These are phyloP conservation scores for Hymenoscyphus linearis DNA, from an alignment of 2,329 filamentous ascomycete species.

Conservation along the genomic window DNA sequence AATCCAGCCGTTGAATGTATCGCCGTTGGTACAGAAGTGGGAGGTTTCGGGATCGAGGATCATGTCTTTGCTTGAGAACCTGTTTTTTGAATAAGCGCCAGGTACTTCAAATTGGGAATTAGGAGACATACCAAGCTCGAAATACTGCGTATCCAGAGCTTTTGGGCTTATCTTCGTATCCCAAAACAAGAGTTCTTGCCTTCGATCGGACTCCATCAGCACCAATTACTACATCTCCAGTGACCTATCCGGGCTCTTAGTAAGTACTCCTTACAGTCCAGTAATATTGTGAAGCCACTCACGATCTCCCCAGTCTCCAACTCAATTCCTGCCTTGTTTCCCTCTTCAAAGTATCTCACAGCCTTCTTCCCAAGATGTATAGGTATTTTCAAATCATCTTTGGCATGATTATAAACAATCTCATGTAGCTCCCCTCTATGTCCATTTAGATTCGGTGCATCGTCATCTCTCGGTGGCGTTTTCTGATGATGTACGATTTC, in stretches of 20 bases:
- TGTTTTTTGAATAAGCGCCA: constrained; percentile 11
- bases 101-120: background rate
- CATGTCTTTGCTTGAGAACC: constrained; percentile 42
- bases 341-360: constrained; percentile 45
- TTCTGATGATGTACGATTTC: constrained; percentile 39
- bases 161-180: constrained; percentile 45
- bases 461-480: constrained; percentile 32
- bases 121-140: constrained; percentile 43
- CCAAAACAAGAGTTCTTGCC: constrained; percentile 45
- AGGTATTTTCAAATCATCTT: constrained; percentile 40
- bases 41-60: constrained; percentile 26
- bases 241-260: constrained; percentile 24
- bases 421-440: constrained; percentile 51
- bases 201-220: constrained; percentile 51
- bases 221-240: constrained; percentile 47
- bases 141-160: constrained; percentile 48
- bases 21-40: constrained; percentile 19
- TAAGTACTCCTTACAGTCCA: constrained; percentile 12
- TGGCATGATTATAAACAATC: constrained; percentile 46
- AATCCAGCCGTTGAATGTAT: constrained; percentile 23
- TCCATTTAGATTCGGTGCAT: constrained; percentile 36
- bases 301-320: constrained; percentile 35
- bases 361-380: constrained; percentile 49
- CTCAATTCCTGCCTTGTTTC: constrained; percentile 39
- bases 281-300: constrained; percentile 1